Base-by-base conservation (phyloP, 768 basidiomycete genomes). In the Tylopilus plumbeoviolaceoides region DNA sequence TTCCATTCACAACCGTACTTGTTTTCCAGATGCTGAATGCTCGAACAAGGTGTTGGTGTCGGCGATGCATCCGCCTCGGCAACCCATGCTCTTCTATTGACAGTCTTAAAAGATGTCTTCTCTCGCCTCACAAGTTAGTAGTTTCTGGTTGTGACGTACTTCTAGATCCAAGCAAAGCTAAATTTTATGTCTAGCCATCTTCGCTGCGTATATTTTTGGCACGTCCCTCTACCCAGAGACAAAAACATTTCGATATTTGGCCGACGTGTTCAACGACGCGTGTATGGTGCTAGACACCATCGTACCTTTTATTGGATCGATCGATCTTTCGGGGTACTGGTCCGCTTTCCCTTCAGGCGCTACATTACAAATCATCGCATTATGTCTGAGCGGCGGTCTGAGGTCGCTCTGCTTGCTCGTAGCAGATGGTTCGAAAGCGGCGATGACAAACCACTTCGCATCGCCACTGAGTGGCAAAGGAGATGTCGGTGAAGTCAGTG, bases 401-500 rank as follows among this genome's bases (percentile, higher is more conserved):
- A 76, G 80, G 27, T 76, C 84, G 2, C 67, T 87, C 1, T 87
- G 85, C 58, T 75, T 73, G 1, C 78, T 87, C n/a, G 78, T 77
- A 9, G 85, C 83, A 7, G 82, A 80, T 14, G 85, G 86, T 2
- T 85, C 86, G 4, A 87, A 86, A 63, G 79, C 85, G 2, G 83
- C 85, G 3, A 75, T 89, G 17, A 79, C 83, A 0, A 68, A 84
- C 48, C 86, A 87, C 60, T 85, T 87, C 58, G 79, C 84, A 1
- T 78, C 75, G 5, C 77, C 82, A 2, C 47, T 72, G 14, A 62
- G 54, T 10, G 77, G 78, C 0, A 73, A 73, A 39, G 84, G 84
- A 5, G 85, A 88, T 57, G 72, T 87, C 12, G 85, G 85, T 1
- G 86, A 88, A 58, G 70, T 87, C 39, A 86, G 81, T 52, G 85